Evolutionary conservation across 257 asterid genomes (phyloP), one percentile per base, ranked within the genome.

Genomic region (Solanum virginianum): DNA sequence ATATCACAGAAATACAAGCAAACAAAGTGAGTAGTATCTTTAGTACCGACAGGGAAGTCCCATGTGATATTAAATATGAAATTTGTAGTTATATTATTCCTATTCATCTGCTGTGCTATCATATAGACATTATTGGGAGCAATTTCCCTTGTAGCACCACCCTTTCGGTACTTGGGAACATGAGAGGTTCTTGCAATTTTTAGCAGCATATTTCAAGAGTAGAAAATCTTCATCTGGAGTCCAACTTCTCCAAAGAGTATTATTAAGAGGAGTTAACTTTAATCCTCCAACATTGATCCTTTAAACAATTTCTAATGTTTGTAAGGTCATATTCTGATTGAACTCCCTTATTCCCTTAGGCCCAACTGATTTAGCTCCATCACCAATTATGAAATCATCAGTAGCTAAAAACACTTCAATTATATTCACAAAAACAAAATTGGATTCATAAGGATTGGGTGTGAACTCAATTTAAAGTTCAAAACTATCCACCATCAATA

Each of bases 1-100:
- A 95, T 91, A 60, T 95, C 98, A 80, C 98, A 94, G 83, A 95
- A 95, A 87, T 95, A 98, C 83, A 95, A 81, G 79, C 98, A 88
- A 55, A 94, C 51, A 3, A 92, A 79, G 85, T 95, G 91, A 91
- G 85, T 91, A 95, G 4, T 12, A 68, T 68, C 75, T 36, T 91
- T 95, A 0, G 54, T 82, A 74, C 90, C 94, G 69, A 94, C 93
- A 24, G 54, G 11, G 69, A 93, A 94, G 45, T 81, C 59, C 98
- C 98, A 95, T 0, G 98, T 89, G 86, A 93, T 92, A 70, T 95
- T 95, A 47, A 95, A 93, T 24, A 53, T 91, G 84, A 86, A 87
- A 18, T 32, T n/a, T 0, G 93, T 95, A 81, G 92, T 88, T 11
- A 47, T 87, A 36, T 4, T 65, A 1, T 18, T 86, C 0, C 91